A percentile compares a stretch with the other conserved stretches of the same genome.
Conservation (phyloP, 2,329 filamentous ascomycete species). For the Neoarthrinium moseri region DNA sequence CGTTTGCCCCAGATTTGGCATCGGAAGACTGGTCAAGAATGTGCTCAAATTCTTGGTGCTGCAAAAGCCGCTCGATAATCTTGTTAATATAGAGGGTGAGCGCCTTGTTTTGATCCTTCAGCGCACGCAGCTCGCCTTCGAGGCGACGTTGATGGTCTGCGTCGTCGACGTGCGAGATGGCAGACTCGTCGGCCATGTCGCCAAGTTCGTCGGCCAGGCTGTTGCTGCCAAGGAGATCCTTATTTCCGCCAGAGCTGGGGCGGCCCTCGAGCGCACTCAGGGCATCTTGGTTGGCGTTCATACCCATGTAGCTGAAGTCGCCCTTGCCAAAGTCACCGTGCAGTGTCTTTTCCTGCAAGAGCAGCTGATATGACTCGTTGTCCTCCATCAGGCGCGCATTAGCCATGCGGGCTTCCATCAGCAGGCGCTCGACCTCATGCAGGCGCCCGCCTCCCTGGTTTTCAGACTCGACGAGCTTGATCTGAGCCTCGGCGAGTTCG, state of each 20-base stretch:
- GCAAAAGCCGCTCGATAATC: conserved; percentile 92
- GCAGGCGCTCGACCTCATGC: conserved; percentile 84
- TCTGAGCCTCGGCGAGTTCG: conserved; percentile 91
- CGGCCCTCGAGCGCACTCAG: conserved; percentile 63
- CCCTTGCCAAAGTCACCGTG: conserved; percentile 88
- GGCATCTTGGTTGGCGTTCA: conserved; percentile 61
- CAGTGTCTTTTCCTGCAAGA: conserved; percentile 91
- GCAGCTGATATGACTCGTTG: conserved; percentile 95
- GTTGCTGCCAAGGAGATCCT: conserved; percentile 36
- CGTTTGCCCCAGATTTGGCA: conserved; percentile 53
- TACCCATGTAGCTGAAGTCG: conserved; percentile 71
- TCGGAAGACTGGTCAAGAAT: conserved; percentile 81
- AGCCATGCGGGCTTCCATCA: conserved; percentile 91
- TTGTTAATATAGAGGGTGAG: conserved; percentile 98
- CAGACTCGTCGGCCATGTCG: conserved; percentile 62
- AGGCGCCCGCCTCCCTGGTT: conserved; percentile 86
- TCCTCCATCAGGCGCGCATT: conserved; percentile 97
- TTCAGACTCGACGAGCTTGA: conserved; percentile 92
- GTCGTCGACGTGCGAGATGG: conserved; percentile 60
- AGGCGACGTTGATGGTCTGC: conserved; percentile 63
- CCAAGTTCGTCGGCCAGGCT: conserved; percentile 83
- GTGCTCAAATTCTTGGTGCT: conserved; percentile 92
- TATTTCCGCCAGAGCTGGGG: conserved; percentile 18
- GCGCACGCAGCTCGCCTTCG: conserved; percentile 73
- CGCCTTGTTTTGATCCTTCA: conserved; percentile 95